Percentiles rank a stretch among this genome's conserved stretches.
phyloP scores from a whole-genome alignment of 441 rosid genomes.

The Pelargonium fulgidum region DNA sequence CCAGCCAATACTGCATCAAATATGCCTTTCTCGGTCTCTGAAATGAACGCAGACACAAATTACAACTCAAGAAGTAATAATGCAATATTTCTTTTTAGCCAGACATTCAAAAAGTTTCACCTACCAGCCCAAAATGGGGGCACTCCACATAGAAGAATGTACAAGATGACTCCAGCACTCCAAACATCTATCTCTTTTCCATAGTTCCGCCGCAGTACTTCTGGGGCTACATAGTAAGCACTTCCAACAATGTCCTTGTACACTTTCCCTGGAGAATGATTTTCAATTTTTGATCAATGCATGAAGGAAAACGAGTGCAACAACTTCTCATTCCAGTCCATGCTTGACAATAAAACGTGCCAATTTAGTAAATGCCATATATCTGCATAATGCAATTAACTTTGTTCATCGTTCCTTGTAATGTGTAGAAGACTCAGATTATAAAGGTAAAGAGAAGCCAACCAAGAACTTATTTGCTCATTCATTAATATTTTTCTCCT shows the following conservation, averaged over 20 bases:
- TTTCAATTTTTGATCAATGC: constrained; percentile 1
- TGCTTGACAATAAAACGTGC: too few relatives aligned
- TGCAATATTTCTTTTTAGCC: not conserved
- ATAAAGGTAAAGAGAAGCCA: not conserved
- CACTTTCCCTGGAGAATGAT: constrained; percentile 36
- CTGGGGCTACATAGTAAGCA: constrained; percentile 61
- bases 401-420: not conserved
- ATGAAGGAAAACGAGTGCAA: not conserved
- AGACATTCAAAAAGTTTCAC: not conserved
- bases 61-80: not conserved
- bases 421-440: not conserved
- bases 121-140: constrained; percentile 73
- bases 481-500: not conserved
- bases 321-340: too few relatives aligned
- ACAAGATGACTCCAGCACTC: constrained; percentile 63
- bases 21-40: constrained; percentile 51
- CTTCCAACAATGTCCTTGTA: constrained; percentile 47
- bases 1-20: constrained; percentile 33
- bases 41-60: constrained; percentile 6
- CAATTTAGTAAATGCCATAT: too few relatives aligned
- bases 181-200: constrained; percentile 64
- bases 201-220: constrained; percentile 40
- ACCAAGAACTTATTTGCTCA: not conserved
- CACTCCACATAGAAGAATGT: constrained; percentile 58
- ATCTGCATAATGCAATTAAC: not conserved